A percentile compares a stretch with the other conserved stretches of the same genome.
Evolutionary conservation across 1,139 yeast genomes (phyloP).

Genomic region (Cylindricascospora bacillispora): DNA sequence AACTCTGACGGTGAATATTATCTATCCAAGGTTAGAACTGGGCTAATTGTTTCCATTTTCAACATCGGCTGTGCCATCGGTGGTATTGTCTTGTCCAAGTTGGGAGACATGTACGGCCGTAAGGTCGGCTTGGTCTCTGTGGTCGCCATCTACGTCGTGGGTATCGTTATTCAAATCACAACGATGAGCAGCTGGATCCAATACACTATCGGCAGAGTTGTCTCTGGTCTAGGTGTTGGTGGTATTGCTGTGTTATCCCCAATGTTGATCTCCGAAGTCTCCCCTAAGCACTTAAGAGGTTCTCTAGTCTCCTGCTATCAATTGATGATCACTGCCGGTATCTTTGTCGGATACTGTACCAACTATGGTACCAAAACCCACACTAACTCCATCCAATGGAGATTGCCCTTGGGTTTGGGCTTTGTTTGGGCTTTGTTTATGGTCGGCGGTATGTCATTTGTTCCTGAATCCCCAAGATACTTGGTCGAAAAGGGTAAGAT

Average conservation of each 20-base stretch:
- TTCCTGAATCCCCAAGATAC: slow-evolving; percentile 76
- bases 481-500: slow-evolving; percentile 40
- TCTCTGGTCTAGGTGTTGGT: slow-evolving; percentile 58
- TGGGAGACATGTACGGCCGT: slow-evolving; percentile 53
- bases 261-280: slow-evolving; percentile 51
- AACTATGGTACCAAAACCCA: slow-evolving; percentile 44
- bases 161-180: slow-evolving; percentile 52
- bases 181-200: slow-evolving; percentile 42
- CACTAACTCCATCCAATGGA: slow-evolving; percentile 44
- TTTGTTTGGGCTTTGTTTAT: slow-evolving; percentile 34
- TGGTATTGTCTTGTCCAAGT: slow-evolving; percentile 39
- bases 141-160: slow-evolving; percentile 46
- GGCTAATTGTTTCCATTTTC: slow-evolving; percentile 54
- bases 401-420: slow-evolving; percentile 47
- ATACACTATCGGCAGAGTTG: slow-evolving; percentile 48
- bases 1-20: slow-evolving; percentile 26
- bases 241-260: slow-evolving; percentile 51
- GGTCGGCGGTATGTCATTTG: slow-evolving; percentile 44
- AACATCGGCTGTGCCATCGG: slow-evolving; percentile 67
- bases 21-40: slow-evolving; percentile 43
- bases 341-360: slow-evolving; percentile 51
- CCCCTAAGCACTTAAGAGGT: slow-evolving; percentile 63
- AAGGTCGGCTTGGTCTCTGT: slow-evolving; percentile 43
- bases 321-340: slow-evolving; percentile 51
- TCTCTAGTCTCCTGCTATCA: slow-evolving; percentile 53